These are phyloP conservation scores for Reutealis trisperma DNA, from an alignment of 345 rosid genomes.

Conservation along the genomic window DNA sequence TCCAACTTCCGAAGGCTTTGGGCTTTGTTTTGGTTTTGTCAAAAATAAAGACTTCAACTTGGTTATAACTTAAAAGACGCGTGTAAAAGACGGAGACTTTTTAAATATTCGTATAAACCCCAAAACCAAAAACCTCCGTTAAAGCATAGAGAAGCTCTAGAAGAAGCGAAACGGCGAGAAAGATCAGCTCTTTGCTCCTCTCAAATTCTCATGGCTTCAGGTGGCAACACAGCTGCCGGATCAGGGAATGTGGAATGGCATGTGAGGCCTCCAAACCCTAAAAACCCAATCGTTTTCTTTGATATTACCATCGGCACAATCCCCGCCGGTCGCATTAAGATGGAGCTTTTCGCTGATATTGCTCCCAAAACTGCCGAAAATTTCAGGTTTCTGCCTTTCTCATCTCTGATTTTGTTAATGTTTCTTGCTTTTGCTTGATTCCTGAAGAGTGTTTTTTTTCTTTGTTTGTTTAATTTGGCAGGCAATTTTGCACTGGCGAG, in stretches of 20 bases:
- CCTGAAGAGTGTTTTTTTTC: neutral
- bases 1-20: neutral
- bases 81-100: too few species aligned
- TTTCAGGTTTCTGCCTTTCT: slow-evolving; percentile 54
- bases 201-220: slow-evolving; percentile 50
- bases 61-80: too few species aligned
- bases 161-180: neutral
- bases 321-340: slow-evolving; percentile 91
- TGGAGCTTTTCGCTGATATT: slow-evolving; percentile 97
- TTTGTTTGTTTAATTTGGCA: slow-evolving; percentile 26
- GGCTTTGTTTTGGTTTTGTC: neutral
- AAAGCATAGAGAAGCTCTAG: neutral
- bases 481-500: slow-evolving; percentile 99
- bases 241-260: slow-evolving; percentile 92
- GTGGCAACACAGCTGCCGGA: slow-evolving; percentile 35
- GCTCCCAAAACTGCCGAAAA: slow-evolving; percentile 92
- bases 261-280: slow-evolving; percentile 86
- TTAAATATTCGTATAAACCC: too few species aligned
- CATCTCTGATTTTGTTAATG: neutral
- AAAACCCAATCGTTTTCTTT: slow-evolving; percentile 96
- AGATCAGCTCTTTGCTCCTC: neutral
- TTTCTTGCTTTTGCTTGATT: neutral
- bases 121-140: neutral
- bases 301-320: slow-evolving; percentile 88
- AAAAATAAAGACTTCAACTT: too few species aligned